Percentiles rank a stretch among this genome's conserved stretches.
These are phyloP conservation scores for Phialophora verrucosa DNA, from an alignment of 2,329 filamentous ascomycete genomes.

Conservation along the genomic window DNA sequence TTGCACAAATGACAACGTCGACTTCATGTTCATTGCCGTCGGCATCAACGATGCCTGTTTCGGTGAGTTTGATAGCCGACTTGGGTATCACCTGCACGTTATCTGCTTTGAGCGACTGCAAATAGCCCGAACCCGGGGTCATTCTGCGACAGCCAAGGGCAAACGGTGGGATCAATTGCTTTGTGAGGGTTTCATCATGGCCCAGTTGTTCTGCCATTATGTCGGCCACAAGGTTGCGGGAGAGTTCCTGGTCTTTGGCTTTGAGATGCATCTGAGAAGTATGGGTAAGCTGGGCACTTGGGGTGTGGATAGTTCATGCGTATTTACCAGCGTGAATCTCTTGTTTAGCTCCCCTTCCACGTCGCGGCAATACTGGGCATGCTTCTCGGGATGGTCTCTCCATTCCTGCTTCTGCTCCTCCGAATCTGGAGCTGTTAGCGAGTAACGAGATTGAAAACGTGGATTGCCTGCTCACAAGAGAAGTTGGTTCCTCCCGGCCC, in stretches of 20 bases:
- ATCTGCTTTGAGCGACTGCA: conserved; percentile 49
- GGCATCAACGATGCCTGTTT: conserved; percentile 48
- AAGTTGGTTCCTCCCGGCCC: conserved; percentile 36
- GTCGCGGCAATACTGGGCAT: conserved; percentile 54
- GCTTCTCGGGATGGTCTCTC: conserved; percentile 49
- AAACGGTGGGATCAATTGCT: conserved; percentile 56
- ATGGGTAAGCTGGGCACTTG: conserved; percentile 3
- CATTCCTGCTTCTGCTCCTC: conserved; percentile 44
- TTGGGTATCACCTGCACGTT: conserved; percentile 51
- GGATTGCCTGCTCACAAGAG: conserved; percentile 18
- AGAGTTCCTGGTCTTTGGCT: conserved; percentile 42
- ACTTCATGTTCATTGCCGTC: conserved; percentile 46
- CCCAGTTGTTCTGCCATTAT: conserved; percentile 39
- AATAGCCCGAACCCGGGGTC: conserved; percentile 52
- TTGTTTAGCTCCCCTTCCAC: conserved; percentile 59
- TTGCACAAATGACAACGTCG: conserved; percentile 48
- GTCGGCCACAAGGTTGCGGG: conserved; percentile 40
- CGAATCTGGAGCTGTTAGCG: conserved; percentile 22
- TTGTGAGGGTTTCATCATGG: conserved; percentile 47
- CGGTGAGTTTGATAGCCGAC: conserved; percentile 47
- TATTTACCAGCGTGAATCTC: conserved; percentile 51
- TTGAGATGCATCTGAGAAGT: conserved; percentile 31
- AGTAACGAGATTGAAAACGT: background rate
- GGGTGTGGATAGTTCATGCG: background rate
- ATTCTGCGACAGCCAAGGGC: conserved; percentile 51